Conservation (phyloP, 2,329 filamentous ascomycete species). For the Pseudodiploospora longispora region DNA sequence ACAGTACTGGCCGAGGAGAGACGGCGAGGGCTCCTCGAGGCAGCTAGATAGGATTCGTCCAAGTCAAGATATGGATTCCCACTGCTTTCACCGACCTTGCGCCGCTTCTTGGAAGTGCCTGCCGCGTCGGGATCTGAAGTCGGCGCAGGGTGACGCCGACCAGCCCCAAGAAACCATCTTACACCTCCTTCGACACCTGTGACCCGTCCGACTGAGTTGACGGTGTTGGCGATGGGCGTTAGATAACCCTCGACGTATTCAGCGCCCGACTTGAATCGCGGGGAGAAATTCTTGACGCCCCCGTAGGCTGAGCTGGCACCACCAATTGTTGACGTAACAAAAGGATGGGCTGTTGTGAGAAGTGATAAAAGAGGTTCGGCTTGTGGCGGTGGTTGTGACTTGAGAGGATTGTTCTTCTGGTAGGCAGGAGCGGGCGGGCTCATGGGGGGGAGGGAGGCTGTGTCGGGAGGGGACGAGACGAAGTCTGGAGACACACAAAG, state of each 20-base stretch:
- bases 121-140: slow-evolving; percentile 38
- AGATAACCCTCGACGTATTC: slow-evolving; percentile 87
- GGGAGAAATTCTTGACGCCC: slow-evolving; percentile 82
- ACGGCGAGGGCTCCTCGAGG: slow-evolving; percentile 34
- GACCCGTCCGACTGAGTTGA: slow-evolving; percentile 72
- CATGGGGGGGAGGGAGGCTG: slow-evolving; percentile 32
- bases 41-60: slow-evolving; percentile 19
- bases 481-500: slow-evolving; percentile 41
- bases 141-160: slow-evolving; percentile 38
- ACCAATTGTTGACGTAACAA: slow-evolving; percentile 78
- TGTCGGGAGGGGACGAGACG: slow-evolving; percentile 52
- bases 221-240: slow-evolving; percentile 77
- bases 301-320: slow-evolving; percentile 80
- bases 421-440: slow-evolving; percentile 28
- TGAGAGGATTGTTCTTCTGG: slow-evolving; percentile 5
- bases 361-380: slow-evolving; percentile 78
- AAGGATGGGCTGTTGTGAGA: slow-evolving; percentile 78
- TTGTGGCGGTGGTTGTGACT: slow-evolving; percentile 35
- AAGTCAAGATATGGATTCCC: slow-evolving; percentile 8
- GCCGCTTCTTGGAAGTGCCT: slow-evolving; percentile 46
- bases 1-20: slow-evolving; percentile 58
- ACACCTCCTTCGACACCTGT: slow-evolving; percentile 85
- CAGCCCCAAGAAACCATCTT: slow-evolving; percentile 68
- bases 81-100: slow-evolving; percentile 42
- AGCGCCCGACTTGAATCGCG: slow-evolving; percentile 78